Conservation (phyloP, 257 asterid genomes). For the Fraxinus pennsylvanica region DNA sequence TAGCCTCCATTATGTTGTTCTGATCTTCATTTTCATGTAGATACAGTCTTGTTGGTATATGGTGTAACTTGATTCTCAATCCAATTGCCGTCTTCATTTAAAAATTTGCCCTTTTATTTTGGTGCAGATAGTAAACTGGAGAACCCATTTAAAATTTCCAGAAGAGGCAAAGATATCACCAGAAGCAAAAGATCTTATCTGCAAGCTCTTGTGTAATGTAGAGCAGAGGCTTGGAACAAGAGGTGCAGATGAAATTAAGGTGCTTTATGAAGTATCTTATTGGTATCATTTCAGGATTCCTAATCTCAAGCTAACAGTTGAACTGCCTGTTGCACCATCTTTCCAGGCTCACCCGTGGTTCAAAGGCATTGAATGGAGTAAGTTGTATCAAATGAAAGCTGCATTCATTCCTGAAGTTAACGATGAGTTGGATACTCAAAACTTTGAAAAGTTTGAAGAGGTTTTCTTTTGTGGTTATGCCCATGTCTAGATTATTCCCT, state of each 20-base stretch:
- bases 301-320: slow-evolving; percentile 4
- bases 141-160: slow-evolving; percentile 84
- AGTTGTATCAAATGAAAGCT: slow-evolving; percentile 84
- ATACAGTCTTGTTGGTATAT: background rate
- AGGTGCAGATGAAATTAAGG: slow-evolving; percentile 92
- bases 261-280: slow-evolving; percentile 28
- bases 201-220: slow-evolving; percentile 89
- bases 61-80: slow-evolving; percentile 1
- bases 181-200: slow-evolving; percentile 88
- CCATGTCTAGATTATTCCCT: slow-evolving; percentile 14
- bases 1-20: background rate
- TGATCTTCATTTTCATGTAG: background rate
- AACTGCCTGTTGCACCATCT: slow-evolving; percentile 28
- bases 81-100: slow-evolving; percentile 13
- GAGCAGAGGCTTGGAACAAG: slow-evolving; percentile 97
- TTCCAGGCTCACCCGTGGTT: slow-evolving; percentile 93
- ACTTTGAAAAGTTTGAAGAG: slow-evolving; percentile 98
- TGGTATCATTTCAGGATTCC: slow-evolving; percentile 14
- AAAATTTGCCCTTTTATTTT: slow-evolving; percentile 19
- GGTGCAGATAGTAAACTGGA: slow-evolving; percentile 85
- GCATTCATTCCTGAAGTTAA: slow-evolving; percentile 95
- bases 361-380: slow-evolving; percentile 79
- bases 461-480: slow-evolving; percentile 38
- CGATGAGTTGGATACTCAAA: slow-evolving; percentile 93
- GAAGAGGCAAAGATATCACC: slow-evolving; percentile 87